Percentiles rank a stretch among this genome's conserved stretches.
Evolutionary conservation across 2,329 filamentous ascomycete species (phyloP).

Genomic region (Tricladium varicosporioides): DNA sequence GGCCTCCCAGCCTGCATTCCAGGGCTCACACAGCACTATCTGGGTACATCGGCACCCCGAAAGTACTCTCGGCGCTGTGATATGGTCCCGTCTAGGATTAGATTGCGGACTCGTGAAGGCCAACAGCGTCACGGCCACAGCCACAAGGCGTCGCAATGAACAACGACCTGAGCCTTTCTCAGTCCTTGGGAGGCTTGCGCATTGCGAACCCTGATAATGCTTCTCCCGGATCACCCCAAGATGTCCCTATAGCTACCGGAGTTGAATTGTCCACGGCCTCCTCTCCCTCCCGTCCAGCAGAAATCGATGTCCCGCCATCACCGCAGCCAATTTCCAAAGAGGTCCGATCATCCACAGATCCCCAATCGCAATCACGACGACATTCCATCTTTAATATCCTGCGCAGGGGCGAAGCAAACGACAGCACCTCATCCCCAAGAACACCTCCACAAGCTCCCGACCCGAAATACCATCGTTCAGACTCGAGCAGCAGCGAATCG

Average conservation of each 20-base stretch:
- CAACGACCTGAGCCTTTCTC: conserved; percentile 87
- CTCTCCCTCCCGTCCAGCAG: conserved; percentile 12
- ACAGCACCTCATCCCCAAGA: conserved; percentile 19
- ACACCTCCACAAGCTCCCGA: conserved; percentile 23
- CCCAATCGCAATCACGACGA: conserved; percentile 30
- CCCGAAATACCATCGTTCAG: conserved; percentile 18
- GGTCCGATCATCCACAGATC: conserved; percentile 27
- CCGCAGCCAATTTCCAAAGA: conserved; percentile 24
- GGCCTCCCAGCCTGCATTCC: not conserved
- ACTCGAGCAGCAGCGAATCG: conserved; percentile 33
- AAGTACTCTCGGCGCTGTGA: not conserved
- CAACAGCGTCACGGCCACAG: conserved; percentile 5
- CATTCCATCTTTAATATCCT: conserved; percentile 37
- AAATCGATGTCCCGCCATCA: conserved; percentile 7
- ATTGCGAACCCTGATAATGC: conserved; percentile 85
- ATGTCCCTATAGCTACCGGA: conserved; percentile 27
- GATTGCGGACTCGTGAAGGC: not conserved
- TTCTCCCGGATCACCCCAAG: conserved; percentile 27
- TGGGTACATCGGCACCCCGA: too few species aligned
- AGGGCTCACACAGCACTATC: too few species aligned
- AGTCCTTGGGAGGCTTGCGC: conserved; percentile 87
- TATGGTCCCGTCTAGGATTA: not conserved
- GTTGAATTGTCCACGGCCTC: conserved; percentile 15
- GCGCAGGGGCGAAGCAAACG: conserved; percentile 28
- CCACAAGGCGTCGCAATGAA: conserved; percentile 59